Conservation (phyloP, 305 asterid genomes). For the Caryopteris hybrid region DNA sequence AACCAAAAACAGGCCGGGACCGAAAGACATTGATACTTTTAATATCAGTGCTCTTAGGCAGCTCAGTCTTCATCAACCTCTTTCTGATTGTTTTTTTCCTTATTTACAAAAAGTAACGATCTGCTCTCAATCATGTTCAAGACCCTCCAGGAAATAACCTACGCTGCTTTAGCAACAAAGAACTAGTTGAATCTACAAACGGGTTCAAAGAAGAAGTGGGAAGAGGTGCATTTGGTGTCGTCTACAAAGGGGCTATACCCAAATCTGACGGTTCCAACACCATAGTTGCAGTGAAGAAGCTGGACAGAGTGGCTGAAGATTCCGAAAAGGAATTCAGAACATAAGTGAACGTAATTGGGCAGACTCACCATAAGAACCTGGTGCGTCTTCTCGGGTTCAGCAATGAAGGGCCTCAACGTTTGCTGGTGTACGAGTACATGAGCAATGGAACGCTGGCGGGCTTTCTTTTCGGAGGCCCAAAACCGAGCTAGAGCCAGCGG, state of each 20-base stretch:
- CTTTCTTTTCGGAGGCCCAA: conserved; percentile 28
- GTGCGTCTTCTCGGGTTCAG: conserved; percentile 55
- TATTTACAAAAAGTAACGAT: conserved; percentile 21
- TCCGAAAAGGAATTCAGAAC: conserved; percentile 46
- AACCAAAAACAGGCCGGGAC: conserved; percentile 16
- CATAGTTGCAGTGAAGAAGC: conserved; percentile 43
- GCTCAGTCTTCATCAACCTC: conserved; percentile 39
- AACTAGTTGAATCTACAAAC: conserved; percentile 42
- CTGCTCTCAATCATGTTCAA: no score
- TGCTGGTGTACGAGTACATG: conserved; percentile 58
- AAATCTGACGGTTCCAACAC: background rate
- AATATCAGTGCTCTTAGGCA: conserved; percentile 39
- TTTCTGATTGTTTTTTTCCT: conserved; percentile 27
- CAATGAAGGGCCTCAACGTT: conserved; percentile 44
- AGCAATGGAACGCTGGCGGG: conserved; percentile 42
- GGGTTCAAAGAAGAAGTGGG: conserved; percentile 55
- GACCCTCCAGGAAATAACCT: conserved; percentile 11
- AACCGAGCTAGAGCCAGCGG: conserved; percentile 40
- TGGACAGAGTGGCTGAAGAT: conserved; percentile 34
- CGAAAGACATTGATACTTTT: conserved; percentile 19
- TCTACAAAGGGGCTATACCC: conserved; percentile 39
- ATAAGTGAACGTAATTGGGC: conserved; percentile 45
- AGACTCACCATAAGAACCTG: conserved; percentile 60
- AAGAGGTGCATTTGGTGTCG: conserved; percentile 54
- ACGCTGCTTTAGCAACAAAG: conserved; percentile 33